Evolutionary conservation across 2,329 filamentous ascomycete species (phyloP), one percentile per base, ranked within the genome.

Genomic region (Nigrospora osmanthi): DNA sequence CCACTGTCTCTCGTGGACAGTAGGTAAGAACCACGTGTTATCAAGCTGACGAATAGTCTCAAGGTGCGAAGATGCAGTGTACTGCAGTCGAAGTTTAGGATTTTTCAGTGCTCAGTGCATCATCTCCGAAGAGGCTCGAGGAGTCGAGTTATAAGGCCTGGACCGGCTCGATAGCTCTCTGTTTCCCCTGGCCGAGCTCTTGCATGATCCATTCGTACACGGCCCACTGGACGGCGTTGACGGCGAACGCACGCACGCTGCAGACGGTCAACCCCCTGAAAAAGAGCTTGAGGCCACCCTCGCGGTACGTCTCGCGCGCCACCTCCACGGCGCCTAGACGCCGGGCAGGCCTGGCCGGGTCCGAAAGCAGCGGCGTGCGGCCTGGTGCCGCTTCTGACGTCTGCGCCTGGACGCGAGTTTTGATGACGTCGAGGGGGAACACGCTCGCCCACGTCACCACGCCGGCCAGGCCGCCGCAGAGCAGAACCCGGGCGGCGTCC

Each of bases 211-310:
- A 89, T 67, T 96, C 90, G 61, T 96, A 96, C 6, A 88, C 80
- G 19, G 85, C 85, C 90, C 90, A 97, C 69, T 89, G 75, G n/a
- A 88, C 85, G 3, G 91, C 90, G 68, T 96, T 96, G 35, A 96
- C 91, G 43, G 95, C 70, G 61, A 97, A 96, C 0, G 91, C 91
- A 53, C 91, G 73, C 10, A 86, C 66, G 63, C 87, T 94, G 63
- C 91, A 97, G 31, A 95, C 74, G 1, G 81, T 80, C 36, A 97
- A 63, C 0, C 87, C 87, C 30, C 81, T 73, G 59, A 87, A 89
- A 65, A 90, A 89, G 1, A 80, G 73, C 31, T 66, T 62, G 10
- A 72, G 33, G 0, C 87, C 85, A 30, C 78, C 81, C 37, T 73
- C 69, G 46, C 66, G 71, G 58, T 91, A 95, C 1, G 83, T 78